Evolutionary conservation across 2,329 filamentous ascomycete genomes (phyloP), one percentile per base, ranked within the genome.

Genomic region (Sclerotinia glacialis): DNA sequence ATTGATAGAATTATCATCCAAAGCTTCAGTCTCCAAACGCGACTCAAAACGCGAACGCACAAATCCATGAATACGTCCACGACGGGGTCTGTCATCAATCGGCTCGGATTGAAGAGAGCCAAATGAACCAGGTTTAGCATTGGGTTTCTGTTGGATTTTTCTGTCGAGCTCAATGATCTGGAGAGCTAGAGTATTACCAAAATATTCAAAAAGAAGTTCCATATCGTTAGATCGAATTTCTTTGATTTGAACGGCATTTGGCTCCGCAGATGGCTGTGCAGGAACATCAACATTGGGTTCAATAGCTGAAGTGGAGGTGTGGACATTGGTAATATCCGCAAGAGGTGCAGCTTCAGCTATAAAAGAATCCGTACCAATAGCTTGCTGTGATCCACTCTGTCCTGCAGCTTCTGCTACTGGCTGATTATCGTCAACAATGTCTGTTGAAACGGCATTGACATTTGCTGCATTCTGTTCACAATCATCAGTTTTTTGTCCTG

Each of bases 41-140:
- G 83, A 85, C 23, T 81, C 78, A 74, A 91, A 91, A 66, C 90
- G 85, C 14, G 83, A 83, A 47, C 89, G 86, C 26, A 91, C 66
- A 50, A 72, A 67, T 12, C 65, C 56, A 75, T 92, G 89, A 9
- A 90, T 83, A 69, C 84, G 80, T 47, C 86, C 87, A 9, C 89
- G 86, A 65, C 82, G 75, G 23, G 84, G 82, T 70, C 88, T 87
- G 71, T 90, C 86, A 5, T 79, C 77, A 49, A 91, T 84, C 5
- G 81, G 78, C 9, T 80, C 77, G 1, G 84, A 83, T 14, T 79
- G 79, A 47, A 90, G 74, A 6, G 79, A 78, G 8, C 82, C 82
- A 69, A 88, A 83, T 31, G 84, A 82, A 61, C 80, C 78, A 0
- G 86, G 79, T 71, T 86, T 86, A n/a, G 80, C 79, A 31, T 82